Evolutionary conservation across 163 green algal species (phyloP).

Genomic region (Chlamydomonas reinhardtii): DNA sequence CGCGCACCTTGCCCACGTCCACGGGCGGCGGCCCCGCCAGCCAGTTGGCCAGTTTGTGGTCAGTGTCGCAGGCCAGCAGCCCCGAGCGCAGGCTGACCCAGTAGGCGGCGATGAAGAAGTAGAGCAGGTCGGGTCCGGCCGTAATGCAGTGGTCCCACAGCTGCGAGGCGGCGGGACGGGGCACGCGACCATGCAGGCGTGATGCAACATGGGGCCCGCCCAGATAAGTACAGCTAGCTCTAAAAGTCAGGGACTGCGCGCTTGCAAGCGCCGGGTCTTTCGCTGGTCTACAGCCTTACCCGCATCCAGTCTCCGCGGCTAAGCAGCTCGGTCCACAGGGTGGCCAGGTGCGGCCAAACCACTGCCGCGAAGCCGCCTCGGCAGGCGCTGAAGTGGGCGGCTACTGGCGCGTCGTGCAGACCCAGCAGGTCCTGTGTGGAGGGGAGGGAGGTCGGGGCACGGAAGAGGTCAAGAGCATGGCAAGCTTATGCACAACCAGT

Average conservation of each 20-base stretch:
- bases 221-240: too few relatives aligned
- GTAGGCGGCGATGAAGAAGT: constrained; percentile 66
- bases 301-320: constrained; percentile 67
- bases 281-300: constrained; percentile 6
- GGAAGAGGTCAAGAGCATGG: too few relatives aligned
- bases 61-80: constrained; percentile 17
- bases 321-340: constrained; percentile 64
- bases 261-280: too few relatives aligned
- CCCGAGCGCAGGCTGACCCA: constrained; percentile 50
- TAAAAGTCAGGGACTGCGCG: too few relatives aligned
- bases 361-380: constrained; percentile 44
- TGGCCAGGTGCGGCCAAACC: constrained; percentile 62
- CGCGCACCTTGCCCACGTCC: constrained; percentile 18
- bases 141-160: constrained; percentile 76
- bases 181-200: too few relatives aligned
- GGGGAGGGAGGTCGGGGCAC: not conserved
- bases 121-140: constrained; percentile 65
- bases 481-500: too few relatives aligned
- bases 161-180: constrained; percentile 1
- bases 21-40: constrained; percentile 22
- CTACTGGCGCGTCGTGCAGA: constrained; percentile 50
- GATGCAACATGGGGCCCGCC: too few relatives aligned
- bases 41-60: constrained; percentile 34
- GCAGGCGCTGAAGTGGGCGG: constrained; percentile 37
- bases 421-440: constrained; percentile 38